These are phyloP conservation scores for Akanthomyces uredinophilus DNA, from an alignment of 2,329 filamentous ascomycete genomes.

Conservation along the genomic window DNA sequence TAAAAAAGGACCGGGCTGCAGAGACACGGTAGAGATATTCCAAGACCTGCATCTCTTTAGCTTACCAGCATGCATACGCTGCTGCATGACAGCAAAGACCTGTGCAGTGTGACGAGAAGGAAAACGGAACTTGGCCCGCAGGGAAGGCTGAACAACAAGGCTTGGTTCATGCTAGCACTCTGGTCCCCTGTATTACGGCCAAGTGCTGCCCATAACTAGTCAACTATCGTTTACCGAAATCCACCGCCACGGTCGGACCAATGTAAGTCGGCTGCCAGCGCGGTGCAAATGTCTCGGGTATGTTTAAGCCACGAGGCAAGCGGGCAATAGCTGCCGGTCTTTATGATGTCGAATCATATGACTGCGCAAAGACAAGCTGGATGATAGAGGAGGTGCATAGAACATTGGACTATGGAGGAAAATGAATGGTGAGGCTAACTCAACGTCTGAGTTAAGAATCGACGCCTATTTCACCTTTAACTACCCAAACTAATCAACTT, in stretches of 20 bases:
- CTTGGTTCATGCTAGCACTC: neutral
- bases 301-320: neutral
- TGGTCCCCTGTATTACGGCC: neutral
- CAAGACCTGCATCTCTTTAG: neutral
- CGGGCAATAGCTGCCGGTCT: neutral
- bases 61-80: neutral
- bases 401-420: too few relatives aligned
- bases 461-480: too few relatives aligned
- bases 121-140: neutral
- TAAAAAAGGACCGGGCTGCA: neutral
- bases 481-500: too few relatives aligned
- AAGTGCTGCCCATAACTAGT: neutral
- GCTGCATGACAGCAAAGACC: slow-evolving; percentile 3
- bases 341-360: too few relatives aligned
- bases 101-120: neutral
- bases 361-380: too few relatives aligned
- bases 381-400: too few relatives aligned
- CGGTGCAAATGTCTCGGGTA: neutral
- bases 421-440: too few relatives aligned
- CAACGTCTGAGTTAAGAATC: too few relatives aligned
- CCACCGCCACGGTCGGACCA: neutral
- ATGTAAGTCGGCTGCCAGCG: neutral
- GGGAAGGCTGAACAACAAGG: neutral
- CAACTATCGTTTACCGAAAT: neutral
- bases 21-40: too few relatives aligned